phyloP scores from a whole-genome alignment of 176 grass and related monocot species.

The Avena sativa region DNA sequence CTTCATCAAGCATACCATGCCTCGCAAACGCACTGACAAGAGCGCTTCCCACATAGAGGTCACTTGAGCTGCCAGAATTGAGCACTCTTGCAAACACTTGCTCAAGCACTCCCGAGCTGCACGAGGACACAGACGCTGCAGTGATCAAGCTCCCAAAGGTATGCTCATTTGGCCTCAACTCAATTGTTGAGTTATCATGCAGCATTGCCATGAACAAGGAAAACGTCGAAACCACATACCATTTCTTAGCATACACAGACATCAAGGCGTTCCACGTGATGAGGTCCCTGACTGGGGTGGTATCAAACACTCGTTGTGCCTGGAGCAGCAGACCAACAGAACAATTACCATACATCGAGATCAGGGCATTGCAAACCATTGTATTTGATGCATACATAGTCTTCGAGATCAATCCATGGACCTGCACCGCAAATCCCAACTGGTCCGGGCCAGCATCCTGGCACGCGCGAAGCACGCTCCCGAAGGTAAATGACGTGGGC shows the following conservation, averaged over 20 bases:
- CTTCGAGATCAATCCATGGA: conserved; percentile 72
- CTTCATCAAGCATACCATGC: conserved; percentile 60
- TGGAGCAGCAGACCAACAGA: conserved; percentile 30
- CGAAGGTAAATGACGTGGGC: conserved; percentile 76
- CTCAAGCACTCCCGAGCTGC: conserved; percentile 46
- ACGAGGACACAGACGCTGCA: conserved; percentile 47
- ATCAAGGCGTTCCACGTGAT: conserved; percentile 86
- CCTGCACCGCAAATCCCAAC: conserved; percentile 57
- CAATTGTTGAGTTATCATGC: conserved; percentile 23
- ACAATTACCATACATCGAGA: conserved; percentile 75
- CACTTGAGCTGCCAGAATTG: conserved; percentile 62
- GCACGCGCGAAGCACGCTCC: conserved; percentile 63
- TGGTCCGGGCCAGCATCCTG: conserved; percentile 52
- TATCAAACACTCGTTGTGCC: conserved; percentile 64
- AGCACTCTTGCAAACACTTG: conserved; percentile 61
- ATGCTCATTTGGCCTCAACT: conserved; percentile 59
- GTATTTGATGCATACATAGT: conserved; percentile 42
- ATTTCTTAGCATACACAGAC: conserved; percentile 73
- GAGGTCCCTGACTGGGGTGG: conserved; percentile 39
- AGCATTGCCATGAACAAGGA: conserved; percentile 61
- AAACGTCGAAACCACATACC: conserved; percentile 54
- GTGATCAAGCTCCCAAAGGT: conserved; percentile 82
- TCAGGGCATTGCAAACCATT: conserved; percentile 74
- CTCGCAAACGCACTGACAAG: conserved; percentile 77
- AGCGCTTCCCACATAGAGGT: conserved; percentile 78